A percentile compares a stretch with the other conserved stretches of the same genome.
Conservation (phyloP, 495 filamentous ascomycete species). For the Penicillium desertorum region DNA sequence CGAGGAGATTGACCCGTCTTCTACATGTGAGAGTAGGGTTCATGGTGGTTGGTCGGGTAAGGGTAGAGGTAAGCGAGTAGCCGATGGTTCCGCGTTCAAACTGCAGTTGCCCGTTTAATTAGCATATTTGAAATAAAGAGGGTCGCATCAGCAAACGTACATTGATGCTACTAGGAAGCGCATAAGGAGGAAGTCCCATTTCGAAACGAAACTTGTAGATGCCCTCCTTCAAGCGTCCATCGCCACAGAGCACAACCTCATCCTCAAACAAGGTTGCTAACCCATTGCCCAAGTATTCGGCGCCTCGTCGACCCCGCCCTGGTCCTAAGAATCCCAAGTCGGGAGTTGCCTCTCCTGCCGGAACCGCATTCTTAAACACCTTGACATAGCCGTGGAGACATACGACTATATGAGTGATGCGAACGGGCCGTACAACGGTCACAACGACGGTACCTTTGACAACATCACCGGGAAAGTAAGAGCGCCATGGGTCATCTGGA, state of each 20-base stretch:
- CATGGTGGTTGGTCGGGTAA: slow-evolving; percentile 88
- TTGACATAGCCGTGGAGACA: slow-evolving; percentile 85
- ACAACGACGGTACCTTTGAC: slow-evolving; percentile 76
- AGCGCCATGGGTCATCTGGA: slow-evolving; percentile 81
- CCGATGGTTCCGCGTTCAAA: slow-evolving; percentile 94
- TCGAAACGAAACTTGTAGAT: slow-evolving; percentile 94
- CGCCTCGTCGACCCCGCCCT: slow-evolving; percentile 54
- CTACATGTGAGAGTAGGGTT: slow-evolving; percentile 75
- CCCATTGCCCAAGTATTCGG: slow-evolving; percentile 77
- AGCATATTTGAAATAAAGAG: slow-evolving; percentile 10
- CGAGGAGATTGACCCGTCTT: slow-evolving; percentile 72
- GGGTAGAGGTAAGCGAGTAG: slow-evolving; percentile 83
- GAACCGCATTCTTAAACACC: slow-evolving; percentile 74
- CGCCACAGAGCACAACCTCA: slow-evolving; percentile 84
- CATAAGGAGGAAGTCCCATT: slow-evolving; percentile 72
- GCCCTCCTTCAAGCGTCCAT: slow-evolving; percentile 80
- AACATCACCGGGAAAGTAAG: slow-evolving; percentile 69
- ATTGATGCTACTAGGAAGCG: slow-evolving; percentile 89
- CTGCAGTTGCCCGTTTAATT: slow-evolving; percentile 45
- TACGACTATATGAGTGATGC: slow-evolving; percentile 88
- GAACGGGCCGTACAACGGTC: slow-evolving; percentile 74
- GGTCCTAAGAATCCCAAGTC: slow-evolving; percentile 51
- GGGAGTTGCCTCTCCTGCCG: slow-evolving; percentile 57
- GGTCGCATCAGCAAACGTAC: slow-evolving; percentile 52
- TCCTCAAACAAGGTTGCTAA: slow-evolving; percentile 86